A percentile compares a stretch with the other conserved stretches of the same genome.
phyloP scores from a whole-genome alignment of 2,329 filamentous ascomycete genomes.

The Diplodia seriata region DNA sequence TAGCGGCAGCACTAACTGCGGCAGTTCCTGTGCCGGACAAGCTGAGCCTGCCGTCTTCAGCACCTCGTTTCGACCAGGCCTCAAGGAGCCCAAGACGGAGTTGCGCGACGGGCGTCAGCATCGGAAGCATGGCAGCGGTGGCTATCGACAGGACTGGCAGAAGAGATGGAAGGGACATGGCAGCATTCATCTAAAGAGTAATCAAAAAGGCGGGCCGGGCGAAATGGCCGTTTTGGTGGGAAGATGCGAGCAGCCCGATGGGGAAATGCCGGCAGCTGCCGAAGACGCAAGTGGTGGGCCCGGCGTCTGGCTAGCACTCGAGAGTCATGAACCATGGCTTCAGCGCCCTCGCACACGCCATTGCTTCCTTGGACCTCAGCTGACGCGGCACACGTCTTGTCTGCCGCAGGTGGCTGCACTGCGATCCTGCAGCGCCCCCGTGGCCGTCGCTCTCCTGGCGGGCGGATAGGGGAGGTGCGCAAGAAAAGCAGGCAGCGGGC shows the following conservation, averaged over 20 bases:
- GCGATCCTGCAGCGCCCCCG: background rate
- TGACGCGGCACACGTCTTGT: background rate
- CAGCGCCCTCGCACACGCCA: background rate
- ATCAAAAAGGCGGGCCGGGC: background rate
- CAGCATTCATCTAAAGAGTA: background rate
- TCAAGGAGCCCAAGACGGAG: background rate
- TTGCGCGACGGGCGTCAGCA: background rate
- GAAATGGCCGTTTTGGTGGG: background rate
- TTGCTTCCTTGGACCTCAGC: background rate
- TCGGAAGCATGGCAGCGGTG: background rate
- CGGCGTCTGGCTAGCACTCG: background rate
- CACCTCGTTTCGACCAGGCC: background rate
- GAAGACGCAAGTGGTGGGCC: background rate
- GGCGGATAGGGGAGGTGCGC: background rate
- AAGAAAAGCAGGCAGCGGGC: background rate
- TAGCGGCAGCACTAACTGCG: background rate
- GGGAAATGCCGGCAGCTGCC: background rate
- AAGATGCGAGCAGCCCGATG: background rate
- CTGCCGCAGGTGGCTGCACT: background rate
- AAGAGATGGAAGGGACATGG: background rate
- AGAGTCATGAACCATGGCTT: slow-evolving; percentile 1
- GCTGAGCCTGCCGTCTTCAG: background rate
- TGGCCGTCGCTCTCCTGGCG: background rate
- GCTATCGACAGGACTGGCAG: background rate
- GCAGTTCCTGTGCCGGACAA: background rate